Conservation (phyloP, 2,329 filamentous ascomycete genomes). For the Endocalyx cinctus region DNA sequence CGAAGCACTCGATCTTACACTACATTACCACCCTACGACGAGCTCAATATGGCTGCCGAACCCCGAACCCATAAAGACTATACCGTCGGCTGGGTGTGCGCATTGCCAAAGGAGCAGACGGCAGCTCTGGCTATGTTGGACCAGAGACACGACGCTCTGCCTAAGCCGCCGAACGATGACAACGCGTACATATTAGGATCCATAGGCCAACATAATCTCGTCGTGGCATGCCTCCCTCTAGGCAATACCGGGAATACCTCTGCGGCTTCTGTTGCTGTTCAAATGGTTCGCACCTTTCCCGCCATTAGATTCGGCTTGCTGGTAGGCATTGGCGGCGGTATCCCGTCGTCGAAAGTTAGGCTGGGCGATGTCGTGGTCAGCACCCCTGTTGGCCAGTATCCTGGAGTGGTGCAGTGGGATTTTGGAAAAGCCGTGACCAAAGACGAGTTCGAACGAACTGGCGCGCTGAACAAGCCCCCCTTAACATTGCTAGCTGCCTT, state of each 20-base stretch:
- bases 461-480: slow-evolving; percentile 16
- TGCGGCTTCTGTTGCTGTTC: slow-evolving; percentile 26
- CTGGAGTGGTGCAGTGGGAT: slow-evolving; percentile 21
- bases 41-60: neutral
- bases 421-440: slow-evolving; percentile 12
- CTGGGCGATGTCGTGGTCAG: slow-evolving; percentile 24
- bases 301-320: slow-evolving; percentile 34
- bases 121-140: slow-evolving; percentile 18
- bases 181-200: slow-evolving; percentile 18
- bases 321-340: slow-evolving; percentile 36
- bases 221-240: slow-evolving; percentile 14
- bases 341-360: slow-evolving; percentile 11
- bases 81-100: slow-evolving; percentile 18
- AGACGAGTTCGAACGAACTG: slow-evolving; percentile 12
- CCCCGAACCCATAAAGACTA: slow-evolving; percentile 11
- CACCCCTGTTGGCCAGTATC: slow-evolving; percentile 6
- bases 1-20: too few species aligned
- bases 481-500: slow-evolving; percentile 13
- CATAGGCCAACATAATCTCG: slow-evolving; percentile 17
- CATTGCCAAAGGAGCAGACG: slow-evolving; percentile 13
- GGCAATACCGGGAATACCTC: slow-evolving; percentile 28
- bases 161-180: slow-evolving; percentile 5
- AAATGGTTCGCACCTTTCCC: slow-evolving; percentile 27
- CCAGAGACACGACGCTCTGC: slow-evolving; percentile 8
- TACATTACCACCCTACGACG: neutral